Base-by-base conservation (phyloP, 495 filamentous ascomycete genomes). In the Aspergillus hancockii region DNA sequence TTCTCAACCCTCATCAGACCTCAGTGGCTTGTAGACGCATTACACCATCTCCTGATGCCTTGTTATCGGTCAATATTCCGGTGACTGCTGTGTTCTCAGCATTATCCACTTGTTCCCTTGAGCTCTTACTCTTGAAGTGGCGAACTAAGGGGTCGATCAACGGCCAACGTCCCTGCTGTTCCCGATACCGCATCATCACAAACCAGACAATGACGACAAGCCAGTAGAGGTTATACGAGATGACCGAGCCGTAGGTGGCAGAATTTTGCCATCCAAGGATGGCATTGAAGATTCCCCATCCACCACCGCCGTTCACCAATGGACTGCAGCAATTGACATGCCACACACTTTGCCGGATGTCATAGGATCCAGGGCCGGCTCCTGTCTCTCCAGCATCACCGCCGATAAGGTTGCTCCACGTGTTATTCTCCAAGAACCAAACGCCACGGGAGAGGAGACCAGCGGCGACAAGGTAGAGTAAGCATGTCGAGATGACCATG, bases 221-320 rank as follows among this genome's bases (percentile, higher is more conserved):
- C 76, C 80, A 97, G 77, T 96, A 97, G 5, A 95, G 25, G 65
- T 97, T 95, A 75, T 97, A 97, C 4, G 88, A 85, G 58, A 97
- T 85, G 40, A 94, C 88, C 0, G 79, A 80, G 8, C 80, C 90
- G 56, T 93, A 91, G 0, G 91, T 93, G 1, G 91, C 93, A 0
- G 89, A 90, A 72, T 97, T 96, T 57, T 86, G 84, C 93, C 93
- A 97, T 22, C 93, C 93, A 9, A 82, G 62, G 13, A 87, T 73
- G 18, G 90, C 85, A 61, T 93, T 95, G 79, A 97, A 95, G 67
- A 97, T 84, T 46, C 91, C 92, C 93, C 93, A 97, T 23, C 91
- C 91, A 46, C 84, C 85, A 18, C 90, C 91, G 32, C 19, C 58
- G 8, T 47, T 23, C 18, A 88, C 49, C 21, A 78, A 71, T 0